phyloP scores from a whole-genome alignment of 306 rosid genomes.

The Rosa persica region DNA sequence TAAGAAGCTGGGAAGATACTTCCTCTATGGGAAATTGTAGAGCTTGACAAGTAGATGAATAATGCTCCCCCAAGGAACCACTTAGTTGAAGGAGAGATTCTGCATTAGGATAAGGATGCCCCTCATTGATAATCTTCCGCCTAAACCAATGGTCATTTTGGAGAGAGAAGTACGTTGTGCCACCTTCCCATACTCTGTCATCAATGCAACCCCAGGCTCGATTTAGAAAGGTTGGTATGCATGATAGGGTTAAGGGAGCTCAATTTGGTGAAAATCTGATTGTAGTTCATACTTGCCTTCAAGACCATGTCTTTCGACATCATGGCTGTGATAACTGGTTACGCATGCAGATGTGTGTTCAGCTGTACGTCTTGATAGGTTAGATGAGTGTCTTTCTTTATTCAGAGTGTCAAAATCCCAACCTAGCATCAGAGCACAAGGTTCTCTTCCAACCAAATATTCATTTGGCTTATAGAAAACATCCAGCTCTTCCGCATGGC shows the following conservation, averaged over 20 bases:
- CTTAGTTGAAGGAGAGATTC: constrained; percentile 44
- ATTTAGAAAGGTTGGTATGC: constrained; percentile 29
- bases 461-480: constrained; percentile 21
- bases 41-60: constrained; percentile 27
- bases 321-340: constrained; percentile 35
- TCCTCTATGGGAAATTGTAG: constrained; percentile 37
- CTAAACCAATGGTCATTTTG: constrained; percentile 32
- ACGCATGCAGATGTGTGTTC: constrained; percentile 21
- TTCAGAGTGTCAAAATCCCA: constrained; percentile 32
- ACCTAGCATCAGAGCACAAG: constrained; percentile 43
- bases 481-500: constrained; percentile 36
- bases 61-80: constrained; percentile 32
- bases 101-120: constrained; percentile 25
- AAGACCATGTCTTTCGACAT: constrained; percentile 33
- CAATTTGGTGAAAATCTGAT: constrained; percentile 30
- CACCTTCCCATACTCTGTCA: constrained; percentile 29
- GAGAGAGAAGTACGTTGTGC: constrained; percentile 34
- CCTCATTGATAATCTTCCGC: constrained; percentile 29
- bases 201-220: constrained; percentile 29
- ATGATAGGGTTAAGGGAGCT: constrained; percentile 32
- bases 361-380: constrained; percentile 31
- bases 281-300: constrained; percentile 33
- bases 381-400: constrained; percentile 28
- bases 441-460: constrained; percentile 32
- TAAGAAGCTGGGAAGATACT: constrained; percentile 30